Conservation (phyloP, 169 alveolate species). For the Theileria orientalis region DNA sequence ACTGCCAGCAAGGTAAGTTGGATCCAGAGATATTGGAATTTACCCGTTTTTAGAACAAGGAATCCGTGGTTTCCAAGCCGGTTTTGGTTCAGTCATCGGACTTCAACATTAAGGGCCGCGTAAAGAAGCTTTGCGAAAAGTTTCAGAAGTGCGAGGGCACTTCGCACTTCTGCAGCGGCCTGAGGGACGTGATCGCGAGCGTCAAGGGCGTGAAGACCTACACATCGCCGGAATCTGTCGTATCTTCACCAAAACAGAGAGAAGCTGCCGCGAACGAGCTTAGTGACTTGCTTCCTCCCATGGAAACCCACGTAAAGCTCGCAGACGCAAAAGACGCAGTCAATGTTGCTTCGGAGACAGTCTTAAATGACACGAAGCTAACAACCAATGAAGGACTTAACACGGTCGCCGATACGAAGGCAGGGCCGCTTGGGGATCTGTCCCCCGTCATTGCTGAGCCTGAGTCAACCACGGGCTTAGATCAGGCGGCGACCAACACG, state of each 20-base stretch:
- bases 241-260: neutral
- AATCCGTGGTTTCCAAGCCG: neutral
- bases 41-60: neutral
- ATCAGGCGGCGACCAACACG: no score
- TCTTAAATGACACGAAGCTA: no score
- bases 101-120: conserved; percentile 52
- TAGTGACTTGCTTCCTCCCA: neutral
- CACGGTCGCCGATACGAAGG: no score
- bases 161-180: conserved; percentile 10
- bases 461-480: no score
- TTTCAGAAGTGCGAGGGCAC: conserved; percentile 45
- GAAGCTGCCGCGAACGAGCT: neutral
- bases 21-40: neutral
- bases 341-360: no score
- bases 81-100: neutral
- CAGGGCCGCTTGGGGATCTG: no score
- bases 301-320: neutral
- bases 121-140: conserved; percentile 52
- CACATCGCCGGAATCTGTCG: neutral
- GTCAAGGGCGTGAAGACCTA: conserved; percentile 7
- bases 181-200: conserved; percentile 30
- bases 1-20: neutral
- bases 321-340: no score
- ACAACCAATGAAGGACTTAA: no score
- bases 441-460: no score